Evolutionary conservation across 1,284 basidiomycete species (phyloP).

Genomic region (Termitomyces sp.): DNA sequence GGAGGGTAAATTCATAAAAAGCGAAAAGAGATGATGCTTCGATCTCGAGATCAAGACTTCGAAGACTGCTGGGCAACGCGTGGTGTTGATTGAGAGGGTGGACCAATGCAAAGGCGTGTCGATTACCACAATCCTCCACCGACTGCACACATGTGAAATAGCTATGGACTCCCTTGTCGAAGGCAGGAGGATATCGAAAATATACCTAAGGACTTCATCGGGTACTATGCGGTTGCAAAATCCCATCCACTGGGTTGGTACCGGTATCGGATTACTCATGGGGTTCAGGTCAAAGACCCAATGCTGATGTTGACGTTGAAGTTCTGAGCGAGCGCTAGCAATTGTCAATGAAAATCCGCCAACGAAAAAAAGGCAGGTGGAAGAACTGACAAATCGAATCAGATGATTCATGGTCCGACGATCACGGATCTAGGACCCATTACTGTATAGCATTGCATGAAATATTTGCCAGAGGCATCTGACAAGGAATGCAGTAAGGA

Average conservation of each 20-base stretch:
- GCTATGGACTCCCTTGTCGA: background rate
- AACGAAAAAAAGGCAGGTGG: too few species aligned
- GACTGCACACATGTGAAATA: constrained; percentile 6
- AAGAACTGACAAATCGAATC: too few species aligned
- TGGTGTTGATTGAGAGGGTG: background rate
- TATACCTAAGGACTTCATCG: constrained; percentile 6
- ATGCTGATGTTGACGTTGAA: background rate
- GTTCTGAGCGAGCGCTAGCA: too few species aligned
- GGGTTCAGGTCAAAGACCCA: constrained; percentile 4
- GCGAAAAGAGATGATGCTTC: background rate
- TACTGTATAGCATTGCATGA: too few species aligned
- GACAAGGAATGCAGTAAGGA: too few species aligned
- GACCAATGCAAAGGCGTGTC: constrained; percentile 1
- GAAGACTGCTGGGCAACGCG: constrained; percentile 2
- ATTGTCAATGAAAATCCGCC: too few species aligned
- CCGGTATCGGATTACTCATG: constrained; percentile 6
- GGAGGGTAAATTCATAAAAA: background rate
- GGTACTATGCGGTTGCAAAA: constrained; percentile 2
- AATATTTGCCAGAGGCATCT: too few species aligned
- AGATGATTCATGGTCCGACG: too few species aligned
- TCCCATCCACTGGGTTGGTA: background rate
- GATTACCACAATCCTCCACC: constrained; percentile 1
- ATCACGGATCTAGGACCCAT: too few species aligned
- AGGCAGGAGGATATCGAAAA: constrained; percentile 2
- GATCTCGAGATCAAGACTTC: constrained; percentile 8